phyloP scores from a whole-genome alignment of 495 filamentous ascomycete genomes.

The Aspergillus wentii region DNA sequence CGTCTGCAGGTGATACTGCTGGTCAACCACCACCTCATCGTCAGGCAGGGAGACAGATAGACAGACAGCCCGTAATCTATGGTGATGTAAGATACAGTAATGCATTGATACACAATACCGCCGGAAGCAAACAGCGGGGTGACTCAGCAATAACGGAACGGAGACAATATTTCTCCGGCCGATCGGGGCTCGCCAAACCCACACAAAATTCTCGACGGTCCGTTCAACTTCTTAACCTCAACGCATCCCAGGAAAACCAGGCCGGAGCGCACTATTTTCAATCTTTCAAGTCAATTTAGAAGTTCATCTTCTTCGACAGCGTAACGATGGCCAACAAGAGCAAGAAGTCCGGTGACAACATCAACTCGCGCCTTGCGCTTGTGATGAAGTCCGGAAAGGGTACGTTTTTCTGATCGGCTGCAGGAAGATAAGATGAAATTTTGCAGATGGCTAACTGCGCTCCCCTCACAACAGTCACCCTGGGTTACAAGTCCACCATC shows the following conservation, averaged over 20 bases:
- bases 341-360: constrained; percentile 88
- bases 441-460: constrained; percentile 1
- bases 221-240: constrained; percentile 11
- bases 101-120: constrained; percentile 18
- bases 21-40: too few relatives aligned
- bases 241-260: too few relatives aligned
- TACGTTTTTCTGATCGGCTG: constrained; percentile 34
- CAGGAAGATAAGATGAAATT: too few relatives aligned
- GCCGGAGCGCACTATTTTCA: constrained; percentile 35
- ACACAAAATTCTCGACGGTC: constrained; percentile 20
- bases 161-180: constrained; percentile 5
- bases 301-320: constrained; percentile 27
- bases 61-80: too few relatives aligned
- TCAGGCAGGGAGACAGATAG: too few relatives aligned
- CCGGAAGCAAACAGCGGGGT: constrained; percentile 23
- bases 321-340: constrained; percentile 87
- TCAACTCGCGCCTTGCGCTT: constrained; percentile 83
- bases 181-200: constrained; percentile 19
- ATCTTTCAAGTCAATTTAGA: constrained; percentile 15
- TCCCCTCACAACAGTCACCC: constrained; percentile 49
- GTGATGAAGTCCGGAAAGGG: constrained; percentile 96
- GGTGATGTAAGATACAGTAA: too few relatives aligned
- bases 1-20: too few relatives aligned
- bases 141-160: constrained; percentile 11
- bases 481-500: constrained; percentile 94